Evolutionary conservation across 2,329 filamentous ascomycete species (phyloP).

Genomic region (Cercospora canescens): DNA sequence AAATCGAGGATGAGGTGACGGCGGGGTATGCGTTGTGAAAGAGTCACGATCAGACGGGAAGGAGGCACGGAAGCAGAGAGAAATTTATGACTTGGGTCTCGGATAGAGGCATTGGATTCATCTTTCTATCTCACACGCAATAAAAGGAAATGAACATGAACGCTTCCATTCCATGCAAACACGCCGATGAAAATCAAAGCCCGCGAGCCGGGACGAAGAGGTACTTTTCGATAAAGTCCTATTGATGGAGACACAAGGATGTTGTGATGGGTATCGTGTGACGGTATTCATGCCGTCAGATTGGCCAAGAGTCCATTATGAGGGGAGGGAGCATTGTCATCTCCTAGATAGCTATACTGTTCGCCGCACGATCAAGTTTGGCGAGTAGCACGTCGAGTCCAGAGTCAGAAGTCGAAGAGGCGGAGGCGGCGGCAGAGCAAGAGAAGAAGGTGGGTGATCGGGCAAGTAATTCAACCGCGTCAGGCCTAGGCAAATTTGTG

Average conservation of each 20-base stretch:
- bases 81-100: not conserved
- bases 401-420: conserved; percentile 19
- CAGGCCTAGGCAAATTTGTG: conserved; percentile 30
- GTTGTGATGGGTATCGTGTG: conserved; percentile 16
- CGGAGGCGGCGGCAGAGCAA: conserved; percentile 16
- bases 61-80: not conserved
- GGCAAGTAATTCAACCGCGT: conserved; percentile 29
- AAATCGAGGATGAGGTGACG: not conserved
- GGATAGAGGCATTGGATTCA: not conserved
- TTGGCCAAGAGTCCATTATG: not conserved
- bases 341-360: conserved; percentile 11
- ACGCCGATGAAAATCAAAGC: not conserved
- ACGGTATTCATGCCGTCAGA: not conserved
- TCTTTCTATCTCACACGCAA: not conserved
- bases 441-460: conserved; percentile 21
- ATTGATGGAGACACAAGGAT: not conserved
- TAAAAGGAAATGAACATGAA: not conserved
- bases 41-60: not conserved
- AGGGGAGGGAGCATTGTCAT: not conserved
- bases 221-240: not conserved
- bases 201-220: not conserved
- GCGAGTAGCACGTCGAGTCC: conserved; percentile 30
- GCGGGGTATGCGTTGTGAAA: not conserved
- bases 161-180: not conserved
- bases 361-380: conserved; percentile 33